Percentiles rank a stretch among this genome's conserved stretches.
phyloP scores from a whole-genome alignment of 805 yeast genomes.

The Schwanniomyces pseudopolymorphus region DNA sequence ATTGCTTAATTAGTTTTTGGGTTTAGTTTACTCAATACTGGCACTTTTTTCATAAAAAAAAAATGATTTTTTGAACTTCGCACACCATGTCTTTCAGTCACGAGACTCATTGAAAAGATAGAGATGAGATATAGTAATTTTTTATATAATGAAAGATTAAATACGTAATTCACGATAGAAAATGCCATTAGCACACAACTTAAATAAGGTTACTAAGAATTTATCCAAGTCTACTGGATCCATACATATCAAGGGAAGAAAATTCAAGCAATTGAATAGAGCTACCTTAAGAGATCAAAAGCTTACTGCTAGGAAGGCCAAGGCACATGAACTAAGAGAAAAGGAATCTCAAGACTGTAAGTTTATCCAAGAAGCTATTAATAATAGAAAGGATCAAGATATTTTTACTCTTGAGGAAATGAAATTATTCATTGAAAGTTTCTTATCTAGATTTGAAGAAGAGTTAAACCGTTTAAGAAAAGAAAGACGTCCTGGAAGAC shows the following conservation, averaged over 20 bases:
- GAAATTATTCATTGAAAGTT: constrained; percentile 59
- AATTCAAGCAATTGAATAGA: constrained; percentile 76
- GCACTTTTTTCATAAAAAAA: neutral
- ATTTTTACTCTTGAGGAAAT: constrained; percentile 58
- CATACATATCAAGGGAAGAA: constrained; percentile 86
- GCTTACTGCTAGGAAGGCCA: constrained; percentile 57
- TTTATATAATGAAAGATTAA: neutral
- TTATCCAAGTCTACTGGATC: constrained; percentile 54
- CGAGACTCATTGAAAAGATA: neutral
- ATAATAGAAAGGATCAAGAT: constrained; percentile 23
- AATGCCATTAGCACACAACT: constrained; percentile 71
- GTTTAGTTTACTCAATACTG: neutral
- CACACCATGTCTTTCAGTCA: neutral
- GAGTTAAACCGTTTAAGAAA: constrained; percentile 63
- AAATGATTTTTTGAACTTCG: neutral
- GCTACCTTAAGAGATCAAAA: constrained; percentile 86
- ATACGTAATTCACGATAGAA: constrained; percentile 3
- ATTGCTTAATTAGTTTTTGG: neutral
- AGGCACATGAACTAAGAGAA: constrained; percentile 57
- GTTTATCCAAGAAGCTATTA: constrained; percentile 41
- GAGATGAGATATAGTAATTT: constrained; percentile 4
- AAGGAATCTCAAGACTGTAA: constrained; percentile 61
- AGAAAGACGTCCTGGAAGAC: constrained; percentile 84
- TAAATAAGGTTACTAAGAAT: constrained; percentile 63
- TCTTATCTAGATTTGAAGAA: constrained; percentile 67